These are phyloP conservation scores for Penicillium roqueforti DNA, from an alignment of 495 filamentous ascomycete species.

Conservation along the genomic window DNA sequence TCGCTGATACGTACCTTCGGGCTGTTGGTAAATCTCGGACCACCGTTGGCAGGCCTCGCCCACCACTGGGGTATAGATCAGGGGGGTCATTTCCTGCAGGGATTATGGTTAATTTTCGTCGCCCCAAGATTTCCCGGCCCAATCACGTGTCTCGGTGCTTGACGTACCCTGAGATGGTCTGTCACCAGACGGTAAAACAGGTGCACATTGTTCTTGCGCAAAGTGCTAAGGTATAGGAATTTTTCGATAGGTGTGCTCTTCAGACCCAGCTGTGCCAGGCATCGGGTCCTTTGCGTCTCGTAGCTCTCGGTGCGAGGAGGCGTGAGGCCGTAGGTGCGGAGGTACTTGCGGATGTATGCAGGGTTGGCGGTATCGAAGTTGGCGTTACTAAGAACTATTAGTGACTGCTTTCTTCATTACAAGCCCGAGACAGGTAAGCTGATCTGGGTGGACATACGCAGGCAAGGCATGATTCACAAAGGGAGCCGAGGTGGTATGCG, in stretches of 20 bases:
- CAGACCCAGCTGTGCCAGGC: conserved; percentile 68
- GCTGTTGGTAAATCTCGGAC: conserved; percentile 92
- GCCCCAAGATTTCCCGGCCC: neutral
- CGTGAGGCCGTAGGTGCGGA: conserved; percentile 66
- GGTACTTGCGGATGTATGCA: conserved; percentile 60
- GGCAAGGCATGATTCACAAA: conserved; percentile 36
- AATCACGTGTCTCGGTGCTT: conserved; percentile 9
- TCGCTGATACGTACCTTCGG: conserved; percentile 61
- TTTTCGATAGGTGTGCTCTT: conserved; percentile 84
- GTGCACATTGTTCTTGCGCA: conserved; percentile 86
- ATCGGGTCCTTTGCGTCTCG: conserved; percentile 65
- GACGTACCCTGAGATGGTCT: conserved; percentile 71
- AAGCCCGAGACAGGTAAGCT: neutral
- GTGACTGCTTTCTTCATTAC: neutral
- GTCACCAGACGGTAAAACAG: conserved; percentile 93
- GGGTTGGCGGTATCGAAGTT: conserved; percentile 62
- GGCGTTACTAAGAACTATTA: conserved; percentile 29
- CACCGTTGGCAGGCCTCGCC: conserved; percentile 95
- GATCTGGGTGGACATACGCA: conserved; percentile 29
- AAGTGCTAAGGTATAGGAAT: conserved; percentile 84
- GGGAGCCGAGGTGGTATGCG: conserved; percentile 33
- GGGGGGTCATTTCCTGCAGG: conserved; percentile 72
- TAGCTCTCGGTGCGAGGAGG: conserved; percentile 68
- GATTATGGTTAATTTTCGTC: conserved; percentile 9
- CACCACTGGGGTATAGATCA: conserved; percentile 97